Conservation (phyloP, 2,329 filamentous ascomycete genomes). For the Diplodia sapinea region DNA sequence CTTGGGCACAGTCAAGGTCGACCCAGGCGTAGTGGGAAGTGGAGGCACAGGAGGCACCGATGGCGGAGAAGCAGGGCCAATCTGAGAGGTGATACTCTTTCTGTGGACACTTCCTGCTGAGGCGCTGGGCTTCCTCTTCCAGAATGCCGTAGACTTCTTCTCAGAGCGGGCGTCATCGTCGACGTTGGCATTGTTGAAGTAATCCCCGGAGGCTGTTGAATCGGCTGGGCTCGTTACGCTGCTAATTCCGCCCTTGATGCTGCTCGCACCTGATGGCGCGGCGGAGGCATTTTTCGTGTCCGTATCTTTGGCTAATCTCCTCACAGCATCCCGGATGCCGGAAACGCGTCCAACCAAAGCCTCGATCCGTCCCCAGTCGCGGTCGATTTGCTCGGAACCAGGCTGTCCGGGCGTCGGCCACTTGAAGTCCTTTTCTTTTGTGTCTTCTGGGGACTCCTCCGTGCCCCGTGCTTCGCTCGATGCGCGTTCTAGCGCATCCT, state of each 20-base stretch:
- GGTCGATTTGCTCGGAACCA: constrained; percentile 65
- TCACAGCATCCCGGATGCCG: constrained; percentile 85
- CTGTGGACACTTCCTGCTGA: constrained; percentile 53
- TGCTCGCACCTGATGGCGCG: constrained; percentile 42
- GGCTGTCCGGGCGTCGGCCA: constrained; percentile 36
- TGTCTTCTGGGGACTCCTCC: constrained; percentile 40
- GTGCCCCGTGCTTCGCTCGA: constrained; percentile 58
- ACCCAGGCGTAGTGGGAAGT: constrained; percentile 40
- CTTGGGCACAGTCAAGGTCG: constrained; percentile 46
- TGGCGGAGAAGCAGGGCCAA: constrained; percentile 53
- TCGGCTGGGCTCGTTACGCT: constrained; percentile 47
- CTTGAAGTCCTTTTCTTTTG: constrained; percentile 40
- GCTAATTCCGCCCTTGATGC: constrained; percentile 38
- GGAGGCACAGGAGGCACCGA: constrained; percentile 44
- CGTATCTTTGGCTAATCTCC: constrained; percentile 84
- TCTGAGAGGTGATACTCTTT: constrained; percentile 60
- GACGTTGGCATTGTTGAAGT: constrained; percentile 49
- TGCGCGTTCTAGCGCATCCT: constrained; percentile 80
- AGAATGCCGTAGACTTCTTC: constrained; percentile 72
- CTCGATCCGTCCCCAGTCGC: constrained; percentile 88
- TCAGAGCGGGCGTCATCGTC: constrained; percentile 52
- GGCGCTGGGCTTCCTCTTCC: constrained; percentile 82
- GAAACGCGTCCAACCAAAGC: constrained; percentile 83
- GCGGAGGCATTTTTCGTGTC: constrained; percentile 60
- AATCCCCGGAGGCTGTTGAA: constrained; percentile 58